Evolutionary conservation across 139 green algal species (phyloP), one percentile per base, ranked within the genome.

Genomic region (Picochlorum sp.): DNA sequence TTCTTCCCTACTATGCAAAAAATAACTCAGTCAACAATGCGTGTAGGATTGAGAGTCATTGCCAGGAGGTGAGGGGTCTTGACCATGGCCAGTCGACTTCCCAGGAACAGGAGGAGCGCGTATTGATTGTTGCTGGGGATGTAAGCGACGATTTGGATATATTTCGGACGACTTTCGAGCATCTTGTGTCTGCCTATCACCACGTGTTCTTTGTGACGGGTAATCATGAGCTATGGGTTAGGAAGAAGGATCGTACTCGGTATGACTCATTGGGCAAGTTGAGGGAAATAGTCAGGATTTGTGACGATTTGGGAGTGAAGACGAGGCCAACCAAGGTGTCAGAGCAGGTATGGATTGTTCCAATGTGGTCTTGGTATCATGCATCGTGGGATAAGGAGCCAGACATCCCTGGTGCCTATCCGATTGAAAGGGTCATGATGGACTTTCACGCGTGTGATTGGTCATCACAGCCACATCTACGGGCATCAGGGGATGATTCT

Each of bases 211-310:
- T 86, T 60, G 69, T 80, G 8, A 78, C 77, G 2, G 86, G 86
- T 59, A 94, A 94, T 68, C 86, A 94, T 49, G 83, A 92, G 14
- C 67, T 90, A 1, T 93, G 86, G 86, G 69, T 75, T 23, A 71
- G 79, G 7, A 44, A 45, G 24, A n/a, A 55, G 2, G 71, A 78
- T 49, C 26, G 56, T 9, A 52, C 11, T 3, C 6, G 52, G 4
- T 57, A 72, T 16, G 64, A 85, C 28, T 80, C 66, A 0, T 23
- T 75, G 24, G 72, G 49, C 4, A 89, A 90, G 79, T 70, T 92
- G 60, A 28, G 54, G 4, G 4, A 26, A 5, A 38, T 92, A 23
- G 47, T 81, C 37, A 23, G 63, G 13, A 11, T 86, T 20, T 90
- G 85, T 68, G 31, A 63, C 8, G 62, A 73, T 10, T 52, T 84